These are phyloP conservation scores for Thraustochytrium striatum DNA, from an alignment of 352 stramenopile genomes.

Conservation along the genomic window DNA sequence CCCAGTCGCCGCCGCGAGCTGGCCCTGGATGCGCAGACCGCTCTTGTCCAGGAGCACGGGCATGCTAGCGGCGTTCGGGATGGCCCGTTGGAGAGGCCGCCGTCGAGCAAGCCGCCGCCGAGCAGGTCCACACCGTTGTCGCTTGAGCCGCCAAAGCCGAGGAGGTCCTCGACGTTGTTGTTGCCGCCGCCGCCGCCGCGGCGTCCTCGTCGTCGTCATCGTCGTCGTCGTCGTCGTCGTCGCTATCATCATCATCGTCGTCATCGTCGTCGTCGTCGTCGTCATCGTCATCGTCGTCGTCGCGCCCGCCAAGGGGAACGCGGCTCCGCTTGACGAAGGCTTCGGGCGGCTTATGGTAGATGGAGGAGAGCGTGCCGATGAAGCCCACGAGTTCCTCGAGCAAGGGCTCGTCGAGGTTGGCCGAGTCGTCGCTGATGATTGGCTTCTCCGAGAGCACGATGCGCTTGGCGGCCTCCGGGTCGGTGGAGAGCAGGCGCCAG, in stretches of 20 bases:
- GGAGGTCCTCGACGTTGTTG: slow-evolving; percentile 22
- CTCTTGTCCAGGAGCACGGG: neutral
- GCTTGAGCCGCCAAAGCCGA: slow-evolving; percentile 31
- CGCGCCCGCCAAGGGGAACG: slow-evolving; percentile 55
- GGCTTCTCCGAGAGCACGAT: slow-evolving; percentile 97
- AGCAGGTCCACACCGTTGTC: neutral
- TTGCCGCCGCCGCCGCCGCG: neutral
- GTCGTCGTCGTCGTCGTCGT: slow-evolving; percentile 21
- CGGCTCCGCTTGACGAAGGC: slow-evolving; percentile 71
- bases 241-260: slow-evolving; percentile 43
- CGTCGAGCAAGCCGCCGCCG: slow-evolving; percentile 3
- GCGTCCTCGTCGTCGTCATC: slow-evolving; percentile 29
- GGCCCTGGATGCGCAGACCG: slow-evolving; percentile 34
- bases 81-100: neutral
- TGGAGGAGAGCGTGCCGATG: slow-evolving; percentile 92
- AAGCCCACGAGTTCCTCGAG: slow-evolving; percentile 93
- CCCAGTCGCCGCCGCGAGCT: neutral
- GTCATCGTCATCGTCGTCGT: slow-evolving; percentile 56
- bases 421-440: slow-evolving; percentile 98
- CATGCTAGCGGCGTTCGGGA: neutral
- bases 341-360: slow-evolving; percentile 96
- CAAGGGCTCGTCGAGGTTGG: slow-evolving; percentile 84
- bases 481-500: slow-evolving; percentile 94
- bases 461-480: slow-evolving; percentile 94
- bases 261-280: slow-evolving; percentile 45